Base-by-base conservation (phyloP, 2,329 filamentous ascomycete species). In the Fusarium sororula region DNA sequence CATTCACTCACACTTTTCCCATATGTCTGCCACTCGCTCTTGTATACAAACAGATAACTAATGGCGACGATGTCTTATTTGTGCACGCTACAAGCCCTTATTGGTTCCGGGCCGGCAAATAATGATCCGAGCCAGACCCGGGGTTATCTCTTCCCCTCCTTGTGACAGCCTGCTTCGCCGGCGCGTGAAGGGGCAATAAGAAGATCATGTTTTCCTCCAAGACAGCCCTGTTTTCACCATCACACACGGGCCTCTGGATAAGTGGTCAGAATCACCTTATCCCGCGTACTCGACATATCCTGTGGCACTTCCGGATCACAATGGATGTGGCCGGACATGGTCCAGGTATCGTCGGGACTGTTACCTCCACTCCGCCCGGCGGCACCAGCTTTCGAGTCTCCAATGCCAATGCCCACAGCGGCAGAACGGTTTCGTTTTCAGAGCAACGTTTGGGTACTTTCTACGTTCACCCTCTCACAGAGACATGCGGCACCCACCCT, bases 261-360 rank as follows among this genome's bases (percentile, higher is more conserved):
- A 57, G 26, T 38, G 45, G 67, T 64, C 62, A 64, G 30, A 73
- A 62, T 64, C 63, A 51, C 55, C 41, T 58, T 45, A 58, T 57
- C 47, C 50, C 38, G 44, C 47, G 28, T 53, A 42, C 28, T 44
- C 35, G 44, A 28, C 51, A 59, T 64, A 30, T 37, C 62, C 57
- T 67, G 47, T 67, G 44, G 51, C 67, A 55, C 41, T 51, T 65
- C 60, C 47, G 71, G 62, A 63, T 51, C 60, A 13, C 17, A 45
- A 47, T 54, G 37, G 41, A 65, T 54, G 57, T 47, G 54, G 53
- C 54, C 53, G 61, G 68, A 54, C 68, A 74, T 72, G 72, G 72
- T 69, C 65, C 65, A 75, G 72, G 69, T 72, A 51, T 66, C 37
- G 38, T 73, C 57, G 64, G 56, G 57, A 57, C 64, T 63, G 72